These are phyloP conservation scores for Zoysia japonica DNA, from an alignment of 176 grass and related monocot species.

Conservation along the genomic window DNA sequence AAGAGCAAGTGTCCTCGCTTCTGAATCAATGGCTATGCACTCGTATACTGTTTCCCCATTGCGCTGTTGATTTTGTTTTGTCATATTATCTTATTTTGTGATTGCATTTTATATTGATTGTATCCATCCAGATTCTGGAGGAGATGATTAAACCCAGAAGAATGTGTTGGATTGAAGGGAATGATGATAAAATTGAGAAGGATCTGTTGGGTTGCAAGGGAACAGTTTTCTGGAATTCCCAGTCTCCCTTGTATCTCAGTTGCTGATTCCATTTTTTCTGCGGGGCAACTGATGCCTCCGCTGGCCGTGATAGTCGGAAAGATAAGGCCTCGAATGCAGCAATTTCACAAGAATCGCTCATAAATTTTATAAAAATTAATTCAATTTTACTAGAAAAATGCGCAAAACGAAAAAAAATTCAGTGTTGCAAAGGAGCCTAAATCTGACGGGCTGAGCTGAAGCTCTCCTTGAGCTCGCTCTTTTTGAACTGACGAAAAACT, in stretches of 20 bases:
- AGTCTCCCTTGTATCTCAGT: neutral
- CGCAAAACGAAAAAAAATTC: too few relatives aligned
- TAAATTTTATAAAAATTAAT: too few relatives aligned
- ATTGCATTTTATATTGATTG: neutral
- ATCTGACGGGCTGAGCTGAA: too few relatives aligned
- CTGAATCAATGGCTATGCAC: neutral
- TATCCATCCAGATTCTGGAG: neutral
- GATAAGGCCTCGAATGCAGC: too few relatives aligned
- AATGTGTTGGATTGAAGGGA: neutral
- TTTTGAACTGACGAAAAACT: too few relatives aligned
- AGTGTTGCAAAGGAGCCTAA: too few relatives aligned
- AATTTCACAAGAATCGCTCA: too few relatives aligned
- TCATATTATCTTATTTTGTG: neutral
- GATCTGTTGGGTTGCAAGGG: neutral
- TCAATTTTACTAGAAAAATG: too few relatives aligned
- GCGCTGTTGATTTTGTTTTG: constrained; percentile 7
- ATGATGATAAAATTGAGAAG: neutral
- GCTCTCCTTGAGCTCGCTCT: too few relatives aligned
- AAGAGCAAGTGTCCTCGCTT: constrained; percentile 29
- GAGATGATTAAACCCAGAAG: neutral
- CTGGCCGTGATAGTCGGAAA: too few relatives aligned
- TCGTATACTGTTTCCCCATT: neutral
- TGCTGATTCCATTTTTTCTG: neutral
- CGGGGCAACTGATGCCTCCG: too few relatives aligned
- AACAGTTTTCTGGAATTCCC: neutral